A percentile compares a stretch with the other conserved stretches of the same genome.
Evolutionary conservation across 768 basidiomycete genomes (phyloP).

Genomic region (Kwoniella dejecticola): DNA sequence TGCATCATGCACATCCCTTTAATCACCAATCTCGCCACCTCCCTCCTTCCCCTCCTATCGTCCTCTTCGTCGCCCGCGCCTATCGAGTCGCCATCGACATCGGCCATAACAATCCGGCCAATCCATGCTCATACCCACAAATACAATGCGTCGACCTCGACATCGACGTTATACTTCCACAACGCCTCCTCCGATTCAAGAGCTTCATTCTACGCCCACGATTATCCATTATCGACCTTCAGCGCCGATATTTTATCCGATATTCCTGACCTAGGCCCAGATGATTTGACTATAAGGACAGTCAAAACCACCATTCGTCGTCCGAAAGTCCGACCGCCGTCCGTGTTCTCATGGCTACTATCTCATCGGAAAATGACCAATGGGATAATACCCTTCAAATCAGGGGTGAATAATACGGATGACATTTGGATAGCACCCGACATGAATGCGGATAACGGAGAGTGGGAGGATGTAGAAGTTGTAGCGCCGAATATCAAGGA

Average conservation of each 20-base stretch:
- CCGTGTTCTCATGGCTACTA: slow-evolving; percentile 42
- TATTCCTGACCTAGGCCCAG: slow-evolving; percentile 10
- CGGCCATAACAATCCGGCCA: slow-evolving; percentile 41
- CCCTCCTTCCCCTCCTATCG: slow-evolving; percentile 32
- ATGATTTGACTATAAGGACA: slow-evolving; percentile 38
- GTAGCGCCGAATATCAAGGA: slow-evolving; percentile 71
- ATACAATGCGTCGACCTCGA: slow-evolving; percentile 9
- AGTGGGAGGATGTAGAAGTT: slow-evolving; percentile 70
- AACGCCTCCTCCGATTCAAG: slow-evolving; percentile 32
- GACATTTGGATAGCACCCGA: slow-evolving; percentile 43
- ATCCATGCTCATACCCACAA: slow-evolving; percentile 50
- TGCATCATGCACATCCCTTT: slow-evolving; percentile 48
- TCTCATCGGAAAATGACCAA: slow-evolving; percentile 13
- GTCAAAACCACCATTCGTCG: slow-evolving; percentile 38
- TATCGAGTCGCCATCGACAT: slow-evolving; percentile 2
- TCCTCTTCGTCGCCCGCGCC: neutral
- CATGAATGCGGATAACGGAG: slow-evolving; percentile 34
- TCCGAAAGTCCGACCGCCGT: slow-evolving; percentile 38
- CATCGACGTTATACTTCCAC: slow-evolving; percentile 34
- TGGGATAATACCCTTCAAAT: neutral
- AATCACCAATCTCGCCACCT: slow-evolving; percentile 32
- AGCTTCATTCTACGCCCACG: slow-evolving; percentile 19
- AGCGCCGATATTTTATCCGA: slow-evolving; percentile 11
- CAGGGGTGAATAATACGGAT: neutral
- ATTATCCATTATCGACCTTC: slow-evolving; percentile 12